phyloP scores from a whole-genome alignment of 495 filamentous ascomycete genomes.

The Sporormia fimetaria region DNA sequence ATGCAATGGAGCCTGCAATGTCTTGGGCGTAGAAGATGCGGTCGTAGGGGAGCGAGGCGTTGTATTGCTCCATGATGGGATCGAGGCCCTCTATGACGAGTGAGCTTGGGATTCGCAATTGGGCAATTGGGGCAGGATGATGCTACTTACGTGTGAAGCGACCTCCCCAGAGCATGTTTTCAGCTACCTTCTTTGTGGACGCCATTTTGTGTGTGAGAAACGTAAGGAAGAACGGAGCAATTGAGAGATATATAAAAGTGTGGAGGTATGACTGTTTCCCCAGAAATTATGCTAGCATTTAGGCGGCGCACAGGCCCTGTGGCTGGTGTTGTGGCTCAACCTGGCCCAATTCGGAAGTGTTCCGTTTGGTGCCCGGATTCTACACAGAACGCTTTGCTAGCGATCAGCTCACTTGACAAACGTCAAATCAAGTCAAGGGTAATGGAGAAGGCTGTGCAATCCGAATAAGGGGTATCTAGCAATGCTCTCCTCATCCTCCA shows the following conservation, averaged over 20 bases:
- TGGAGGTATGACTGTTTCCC: slow-evolving; percentile 3
- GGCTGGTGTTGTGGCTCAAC: too few relatives aligned
- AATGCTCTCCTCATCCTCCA: too few relatives aligned
- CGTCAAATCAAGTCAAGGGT: too few relatives aligned
- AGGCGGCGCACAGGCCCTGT: too few relatives aligned
- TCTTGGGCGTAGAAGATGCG: slow-evolving; percentile 72
- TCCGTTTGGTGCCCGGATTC: too few relatives aligned
- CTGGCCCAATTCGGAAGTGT: too few relatives aligned
- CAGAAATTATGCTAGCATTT: too few relatives aligned
- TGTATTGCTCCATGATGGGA: slow-evolving; percentile 81
- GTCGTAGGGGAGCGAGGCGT: slow-evolving; percentile 78
- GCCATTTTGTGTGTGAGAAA: slow-evolving; percentile 20
- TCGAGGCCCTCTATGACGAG: slow-evolving; percentile 55
- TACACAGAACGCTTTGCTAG: too few relatives aligned
- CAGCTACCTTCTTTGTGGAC: slow-evolving; percentile 24
- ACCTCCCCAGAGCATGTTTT: slow-evolving; percentile 70
- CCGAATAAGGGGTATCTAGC: too few relatives aligned
- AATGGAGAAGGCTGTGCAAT: too few relatives aligned
- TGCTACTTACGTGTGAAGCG: slow-evolving; percentile 56
- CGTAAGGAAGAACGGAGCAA: neutral
- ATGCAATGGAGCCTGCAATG: slow-evolving; percentile 71
- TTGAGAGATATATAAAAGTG: neutral
- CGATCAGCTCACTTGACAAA: too few relatives aligned
- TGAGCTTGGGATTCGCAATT: slow-evolving; percentile 26
- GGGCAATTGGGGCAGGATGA: slow-evolving; percentile 2